A percentile compares a stretch with the other conserved stretches of the same genome.
phyloP scores from a whole-genome alignment of 228 moss, liverwort and hornwort species.

The Sphagnum fallax region DNA sequence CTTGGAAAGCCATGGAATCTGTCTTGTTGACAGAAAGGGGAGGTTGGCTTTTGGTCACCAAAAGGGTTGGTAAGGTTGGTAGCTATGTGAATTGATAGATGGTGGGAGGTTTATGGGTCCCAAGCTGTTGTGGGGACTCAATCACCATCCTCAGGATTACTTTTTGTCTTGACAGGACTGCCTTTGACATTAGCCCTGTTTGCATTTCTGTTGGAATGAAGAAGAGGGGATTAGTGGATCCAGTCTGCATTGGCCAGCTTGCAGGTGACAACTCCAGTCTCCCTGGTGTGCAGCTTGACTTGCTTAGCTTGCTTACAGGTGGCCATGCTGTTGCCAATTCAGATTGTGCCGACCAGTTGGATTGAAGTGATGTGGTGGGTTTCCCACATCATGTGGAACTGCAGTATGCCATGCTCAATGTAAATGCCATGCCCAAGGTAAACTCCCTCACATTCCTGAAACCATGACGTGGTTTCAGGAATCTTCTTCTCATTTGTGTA shows the following conservation, averaged over 20 bases:
- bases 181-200: slow-evolving; percentile 43
- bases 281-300: slow-evolving; percentile 19
- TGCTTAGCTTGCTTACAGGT: slow-evolving; percentile 25
- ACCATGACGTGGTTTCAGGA: neutral
- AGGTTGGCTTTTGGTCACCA: too few species aligned
- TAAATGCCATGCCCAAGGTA: neutral
- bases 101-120: neutral
- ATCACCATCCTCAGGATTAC: slow-evolving; percentile 5
- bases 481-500: too few species aligned
- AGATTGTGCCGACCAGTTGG: slow-evolving; percentile 24
- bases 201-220: slow-evolving; percentile 29
- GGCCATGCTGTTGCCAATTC: slow-evolving; percentile 26
- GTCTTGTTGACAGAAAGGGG: too few species aligned
- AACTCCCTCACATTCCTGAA: neutral
- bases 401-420: slow-evolving; percentile 38
- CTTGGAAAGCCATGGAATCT: too few species aligned
- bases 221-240: slow-evolving; percentile 21
- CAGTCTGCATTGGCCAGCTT: slow-evolving; percentile 18
- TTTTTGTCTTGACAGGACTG: slow-evolving; percentile 21
- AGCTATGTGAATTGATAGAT: too few species aligned
- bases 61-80: too few species aligned
- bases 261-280: slow-evolving; percentile 29
- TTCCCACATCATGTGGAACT: slow-evolving; percentile 47
- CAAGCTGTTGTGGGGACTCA: slow-evolving; percentile 7
- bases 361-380: slow-evolving; percentile 6